Conservation (phyloP, 2,329 filamentous ascomycete genomes). For the Beauveria varroae region DNA sequence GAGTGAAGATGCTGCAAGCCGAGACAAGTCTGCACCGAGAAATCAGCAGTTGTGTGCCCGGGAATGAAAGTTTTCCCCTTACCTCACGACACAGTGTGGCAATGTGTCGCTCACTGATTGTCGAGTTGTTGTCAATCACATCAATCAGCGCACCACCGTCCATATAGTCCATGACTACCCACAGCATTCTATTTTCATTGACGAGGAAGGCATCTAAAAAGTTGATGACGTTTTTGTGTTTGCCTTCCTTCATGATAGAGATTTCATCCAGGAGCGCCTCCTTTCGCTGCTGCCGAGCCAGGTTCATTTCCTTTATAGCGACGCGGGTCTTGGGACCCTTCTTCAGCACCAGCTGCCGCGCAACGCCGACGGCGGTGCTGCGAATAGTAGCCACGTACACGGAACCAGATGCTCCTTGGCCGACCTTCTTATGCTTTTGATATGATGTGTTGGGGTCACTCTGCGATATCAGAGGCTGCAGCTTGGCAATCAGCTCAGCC, state of each 20-base stretch:
- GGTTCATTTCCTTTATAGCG: constrained; percentile 99
- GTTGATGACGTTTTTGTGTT: constrained; percentile 97
- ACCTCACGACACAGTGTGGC: constrained; percentile 96
- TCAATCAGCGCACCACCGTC: constrained; percentile 95
- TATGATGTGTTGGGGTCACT: constrained; percentile 92
- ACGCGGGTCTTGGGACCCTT: constrained; percentile 82
- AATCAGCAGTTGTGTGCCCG: constrained; percentile 15
- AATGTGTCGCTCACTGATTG: constrained; percentile 93
- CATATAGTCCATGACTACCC: constrained; percentile 99
- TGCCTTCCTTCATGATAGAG: constrained; percentile 99
- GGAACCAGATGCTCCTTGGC: constrained; percentile 95
- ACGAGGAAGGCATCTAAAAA: constrained; percentile 95
- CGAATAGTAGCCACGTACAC: constrained; percentile 97
- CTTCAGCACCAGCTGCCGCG: constrained; percentile 67
- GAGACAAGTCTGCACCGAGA: constrained; percentile 68
- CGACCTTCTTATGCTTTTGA: constrained; percentile 99
- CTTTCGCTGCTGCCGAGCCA: constrained; percentile 93
- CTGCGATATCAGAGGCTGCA: constrained; percentile 90
- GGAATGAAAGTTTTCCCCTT: constrained; percentile 29
- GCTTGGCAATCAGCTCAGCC: constrained; percentile 89
- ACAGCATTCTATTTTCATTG: constrained; percentile 90
- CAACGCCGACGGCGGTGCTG: constrained; percentile 75
- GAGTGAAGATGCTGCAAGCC: constrained; percentile 90
- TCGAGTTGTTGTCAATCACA: constrained; percentile 94
- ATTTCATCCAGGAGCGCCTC: constrained; percentile 99